phyloP scores from a whole-genome alignment of 139 green algal genomes.

The Chlamydomonas incerta region DNA sequence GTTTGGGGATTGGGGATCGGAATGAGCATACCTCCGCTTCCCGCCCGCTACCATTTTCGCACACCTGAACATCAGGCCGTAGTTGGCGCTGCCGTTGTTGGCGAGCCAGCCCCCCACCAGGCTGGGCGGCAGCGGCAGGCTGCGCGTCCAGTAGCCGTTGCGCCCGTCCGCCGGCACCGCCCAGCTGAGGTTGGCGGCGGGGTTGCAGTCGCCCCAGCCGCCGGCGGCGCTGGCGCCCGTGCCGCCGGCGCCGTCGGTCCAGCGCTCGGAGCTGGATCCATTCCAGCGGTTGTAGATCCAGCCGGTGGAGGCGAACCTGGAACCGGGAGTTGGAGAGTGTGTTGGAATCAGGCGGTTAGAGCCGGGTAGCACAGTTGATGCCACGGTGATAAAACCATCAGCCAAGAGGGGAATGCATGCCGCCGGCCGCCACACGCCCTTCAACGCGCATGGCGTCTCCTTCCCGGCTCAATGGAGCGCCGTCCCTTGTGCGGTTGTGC shows the following conservation, averaged over 20 bases:
- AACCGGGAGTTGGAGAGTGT: neutral
- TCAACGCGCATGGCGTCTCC: no score
- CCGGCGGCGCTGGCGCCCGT: neutral
- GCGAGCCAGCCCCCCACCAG: slow-evolving; percentile 4
- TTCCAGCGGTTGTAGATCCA: slow-evolving; percentile 20
- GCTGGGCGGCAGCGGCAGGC: neutral
- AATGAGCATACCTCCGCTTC: no score
- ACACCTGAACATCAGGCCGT: slow-evolving; percentile 42
- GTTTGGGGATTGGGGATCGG: no score
- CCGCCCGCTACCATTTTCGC: no score
- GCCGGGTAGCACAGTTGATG: no score
- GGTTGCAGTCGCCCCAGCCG: slow-evolving; percentile 24
- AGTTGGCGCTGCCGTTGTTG: slow-evolving; percentile 20
- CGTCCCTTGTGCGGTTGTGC: neutral
- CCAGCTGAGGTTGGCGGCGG: neutral
- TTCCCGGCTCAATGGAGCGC: no score
- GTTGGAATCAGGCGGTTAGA: neutral
- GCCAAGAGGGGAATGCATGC: no score
- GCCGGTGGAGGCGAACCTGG: slow-evolving; percentile 31
- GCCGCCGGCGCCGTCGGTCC: slow-evolving; percentile 16
- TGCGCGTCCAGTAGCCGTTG: slow-evolving; percentile 4
- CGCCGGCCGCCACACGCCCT: no score
- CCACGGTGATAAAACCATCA: no score
- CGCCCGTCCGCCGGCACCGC: neutral
- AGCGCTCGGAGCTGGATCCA: neutral